A percentile compares a stretch with the other conserved stretches of the same genome.
These are phyloP conservation scores for Candida rishiriensis DNA, from an alignment of 805 yeast species.

Conservation along the genomic window DNA sequence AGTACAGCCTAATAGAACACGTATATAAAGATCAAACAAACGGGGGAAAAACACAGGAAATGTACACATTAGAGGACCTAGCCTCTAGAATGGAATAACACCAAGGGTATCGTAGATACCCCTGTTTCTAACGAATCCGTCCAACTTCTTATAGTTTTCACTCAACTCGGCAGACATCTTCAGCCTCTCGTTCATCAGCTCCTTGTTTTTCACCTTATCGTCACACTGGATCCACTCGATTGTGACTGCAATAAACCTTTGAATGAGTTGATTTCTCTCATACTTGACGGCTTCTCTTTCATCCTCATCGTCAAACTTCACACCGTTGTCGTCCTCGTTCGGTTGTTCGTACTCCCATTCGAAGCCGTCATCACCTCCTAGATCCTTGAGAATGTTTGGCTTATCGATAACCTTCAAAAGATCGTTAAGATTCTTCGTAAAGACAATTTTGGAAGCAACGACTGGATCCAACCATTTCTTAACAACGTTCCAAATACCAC, in stretches of 20 bases:
- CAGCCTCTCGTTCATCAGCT: slow-evolving; percentile 50
- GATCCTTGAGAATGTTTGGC: slow-evolving; percentile 56
- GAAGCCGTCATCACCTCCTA: slow-evolving; percentile 70
- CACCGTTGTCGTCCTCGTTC: slow-evolving; percentile 50
- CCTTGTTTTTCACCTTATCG: slow-evolving; percentile 43
- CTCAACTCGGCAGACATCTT: slow-evolving; percentile 48
- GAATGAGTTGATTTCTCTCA: slow-evolving; percentile 52
- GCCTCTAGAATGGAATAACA: slow-evolving; percentile 18
- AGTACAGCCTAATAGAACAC: too few species aligned
- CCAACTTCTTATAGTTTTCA: slow-evolving; percentile 62
- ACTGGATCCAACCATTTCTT: slow-evolving; percentile 96
- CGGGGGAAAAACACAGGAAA: background rate
- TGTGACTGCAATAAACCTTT: slow-evolving; percentile 59
- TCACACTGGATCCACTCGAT: slow-evolving; percentile 72
- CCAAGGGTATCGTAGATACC: slow-evolving; percentile 78
- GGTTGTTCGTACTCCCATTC: slow-evolving; percentile 63
- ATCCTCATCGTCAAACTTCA: slow-evolving; percentile 40
- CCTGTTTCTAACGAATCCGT: slow-evolving; percentile 78
- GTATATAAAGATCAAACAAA: background rate
- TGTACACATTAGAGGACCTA: background rate
- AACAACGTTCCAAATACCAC: slow-evolving; percentile 89
- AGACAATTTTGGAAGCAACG: slow-evolving; percentile 85
- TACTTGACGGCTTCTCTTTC: slow-evolving; percentile 36
- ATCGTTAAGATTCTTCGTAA: slow-evolving; percentile 70
- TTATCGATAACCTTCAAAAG: slow-evolving; percentile 56